These are phyloP conservation scores for Cornus kousa DNA, from an alignment of 148 eudicot species.

Conservation along the genomic window DNA sequence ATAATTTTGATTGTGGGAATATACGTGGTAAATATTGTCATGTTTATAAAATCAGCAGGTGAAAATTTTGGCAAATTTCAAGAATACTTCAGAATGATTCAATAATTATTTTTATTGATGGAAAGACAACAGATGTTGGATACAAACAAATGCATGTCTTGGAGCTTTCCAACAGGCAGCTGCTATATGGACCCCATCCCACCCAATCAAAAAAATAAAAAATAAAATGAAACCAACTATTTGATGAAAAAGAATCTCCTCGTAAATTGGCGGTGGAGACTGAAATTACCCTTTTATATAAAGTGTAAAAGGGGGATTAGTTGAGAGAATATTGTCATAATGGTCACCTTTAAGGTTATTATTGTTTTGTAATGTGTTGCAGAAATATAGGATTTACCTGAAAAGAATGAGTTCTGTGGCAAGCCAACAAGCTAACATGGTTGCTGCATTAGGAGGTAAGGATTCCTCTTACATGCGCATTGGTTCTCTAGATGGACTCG, in stretches of 20 bases:
- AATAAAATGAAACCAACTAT: background rate
- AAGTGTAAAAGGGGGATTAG: background rate
- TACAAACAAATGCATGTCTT: background rate
- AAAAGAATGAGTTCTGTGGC: slow-evolving; percentile 48
- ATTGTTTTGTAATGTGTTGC: slow-evolving; percentile 21
- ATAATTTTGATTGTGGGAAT: background rate
- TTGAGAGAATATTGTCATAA: background rate
- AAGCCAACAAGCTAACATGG: slow-evolving; percentile 39
- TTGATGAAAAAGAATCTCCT: too few species aligned
- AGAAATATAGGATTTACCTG: slow-evolving; percentile 86
- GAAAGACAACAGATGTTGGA: background rate
- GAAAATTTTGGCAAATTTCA: background rate
- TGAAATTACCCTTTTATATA: background rate
- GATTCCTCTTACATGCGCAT: slow-evolving; percentile 44
- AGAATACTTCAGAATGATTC: background rate
- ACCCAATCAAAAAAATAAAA: background rate
- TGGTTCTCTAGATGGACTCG: slow-evolving; percentile 47
- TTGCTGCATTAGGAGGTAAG: slow-evolving; percentile 38
- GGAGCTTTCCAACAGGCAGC: background rate
- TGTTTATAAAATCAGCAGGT: background rate
- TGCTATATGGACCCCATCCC: background rate
- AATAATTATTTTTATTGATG: background rate
- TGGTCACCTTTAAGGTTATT: background rate
- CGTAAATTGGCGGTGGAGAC: background rate
- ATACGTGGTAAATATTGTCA: background rate